Base-by-base conservation (phyloP, 2,329 filamentous ascomycete species). In the Aspergillus clavatus region DNA sequence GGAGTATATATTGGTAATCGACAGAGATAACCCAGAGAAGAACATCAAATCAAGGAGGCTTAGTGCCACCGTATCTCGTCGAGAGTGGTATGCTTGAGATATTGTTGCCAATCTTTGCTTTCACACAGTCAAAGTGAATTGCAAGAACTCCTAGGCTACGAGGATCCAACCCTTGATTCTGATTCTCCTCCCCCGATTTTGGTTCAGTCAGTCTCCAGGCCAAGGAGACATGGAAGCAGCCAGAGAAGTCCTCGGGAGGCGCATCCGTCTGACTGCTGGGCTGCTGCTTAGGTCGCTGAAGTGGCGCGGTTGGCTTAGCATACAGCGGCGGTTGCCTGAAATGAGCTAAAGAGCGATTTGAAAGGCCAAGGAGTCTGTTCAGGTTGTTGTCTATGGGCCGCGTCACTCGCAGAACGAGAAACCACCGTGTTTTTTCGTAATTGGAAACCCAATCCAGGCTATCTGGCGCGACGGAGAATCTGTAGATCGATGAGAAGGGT, bases 211-310 rank as follows among this genome's bases (percentile, higher is more conserved):
- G 75, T 1, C 80, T 85, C 93, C 91, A 97, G 0, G 85, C 93
- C 45, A 98, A 81, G 37, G 89, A 95, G 48, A 97, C 72, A 67
- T 98, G 93, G 60, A 96, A 96, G 18, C 78, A 80, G 39, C 75
- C 65, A 4, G 76, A 76, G 43, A 66, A 64, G 54, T 81, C 75
- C 26, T 58, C 44, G 54, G 14, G 22, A 24, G 23, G 23, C 33
- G 10, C 23, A 41, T 14, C 16, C 16, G 10, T 11, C 10, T 31
- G 7, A 21, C 5, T 26, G 12, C 12, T 35, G 14, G 24, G 28
- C 8, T 8, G n/a, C 38, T 29, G 39, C 40, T 18, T 31, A 27
- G 8, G 14, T 12, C n/a, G n/a, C 21, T 27, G 33, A 16, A 31
- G 10, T 7, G 31, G 26, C 41, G 26, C 38, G 46, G 41, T 18